Percentiles rank a stretch among this genome's conserved stretches.
Evolutionary conservation across 2,329 filamentous ascomycete species (phyloP).

Genomic region (Phialocephala subalpina): DNA sequence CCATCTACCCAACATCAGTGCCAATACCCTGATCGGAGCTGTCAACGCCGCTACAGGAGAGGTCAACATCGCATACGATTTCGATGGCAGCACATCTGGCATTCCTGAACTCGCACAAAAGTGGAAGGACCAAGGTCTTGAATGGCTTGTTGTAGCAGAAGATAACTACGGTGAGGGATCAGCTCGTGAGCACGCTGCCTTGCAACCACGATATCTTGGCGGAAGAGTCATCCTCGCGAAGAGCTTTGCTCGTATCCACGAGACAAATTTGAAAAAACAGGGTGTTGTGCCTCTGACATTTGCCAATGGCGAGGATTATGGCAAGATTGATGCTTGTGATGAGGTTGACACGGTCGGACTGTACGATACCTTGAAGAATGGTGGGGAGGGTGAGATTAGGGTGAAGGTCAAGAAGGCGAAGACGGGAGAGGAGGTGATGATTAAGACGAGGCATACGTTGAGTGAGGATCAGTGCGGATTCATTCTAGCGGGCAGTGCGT

Average conservation of each 20-base stretch:
- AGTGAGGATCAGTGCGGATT: constrained; percentile 91
- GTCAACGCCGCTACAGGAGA: constrained; percentile 91
- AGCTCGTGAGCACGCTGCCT: constrained; percentile 86
- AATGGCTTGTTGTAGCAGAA: constrained; percentile 96
- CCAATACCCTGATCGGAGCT: constrained; percentile 96
- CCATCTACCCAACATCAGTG: constrained; percentile 95
- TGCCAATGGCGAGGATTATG: constrained; percentile 87
- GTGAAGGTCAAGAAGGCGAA: constrained; percentile 69
- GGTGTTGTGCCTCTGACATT: constrained; percentile 95
- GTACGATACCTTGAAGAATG: constrained; percentile 79
- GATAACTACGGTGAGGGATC: constrained; percentile 97
- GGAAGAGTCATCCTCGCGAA: constrained; percentile 85
- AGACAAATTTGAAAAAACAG: constrained; percentile 97
- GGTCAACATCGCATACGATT: constrained; percentile 91
- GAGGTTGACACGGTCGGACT: constrained; percentile 83
- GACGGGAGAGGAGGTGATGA: constrained; percentile 68
- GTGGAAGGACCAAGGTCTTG: constrained; percentile 78
- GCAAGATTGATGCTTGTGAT: constrained; percentile 83
- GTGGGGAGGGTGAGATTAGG: constrained; percentile 79
- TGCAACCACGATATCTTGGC: constrained; percentile 91
- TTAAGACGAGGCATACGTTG: constrained; percentile 87
- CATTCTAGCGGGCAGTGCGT: constrained; percentile 89
- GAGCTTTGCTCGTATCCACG: constrained; percentile 90
- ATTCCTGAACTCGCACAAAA: constrained; percentile 88
- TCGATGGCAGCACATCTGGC: constrained; percentile 75